Evolutionary conservation across 768 basidiomycete genomes (phyloP), one percentile per base, ranked within the genome.

Genomic region (Lyophyllum semitale): DNA sequence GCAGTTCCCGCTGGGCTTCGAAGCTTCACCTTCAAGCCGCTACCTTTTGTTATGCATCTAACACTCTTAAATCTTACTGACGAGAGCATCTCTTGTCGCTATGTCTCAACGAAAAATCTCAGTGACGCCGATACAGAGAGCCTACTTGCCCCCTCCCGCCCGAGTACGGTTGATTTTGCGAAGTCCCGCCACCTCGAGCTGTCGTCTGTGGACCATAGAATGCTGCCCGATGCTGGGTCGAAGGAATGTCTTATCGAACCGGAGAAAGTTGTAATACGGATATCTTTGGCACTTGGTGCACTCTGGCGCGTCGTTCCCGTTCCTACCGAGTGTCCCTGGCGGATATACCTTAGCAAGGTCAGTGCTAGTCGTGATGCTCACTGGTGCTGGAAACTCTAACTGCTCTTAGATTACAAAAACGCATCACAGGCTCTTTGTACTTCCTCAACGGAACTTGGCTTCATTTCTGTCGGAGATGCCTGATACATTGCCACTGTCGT

Each of bases 401-500:
- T 9, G 43, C 13, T 41, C 30, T 55, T n/a, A 88, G 87, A 60
- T 80, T 7, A 72, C 77, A 8, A 71, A 70, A 50, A 74, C 71
- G 43, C 74, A 77, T 44, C 71, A 77, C 51, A 72, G 70, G 52
- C 59, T 93, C 15, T 61, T 84, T 4, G 74, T 93, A 20, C 66
- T 93, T 29, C 81, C 83, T n/a, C 76, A 72, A 41, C 77, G 92
- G 53, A 73, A 84, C 51, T 65, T 85, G 49, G 73, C 80, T 5
- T 78, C 82, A 2, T 94, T 78, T 57, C 57, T 81, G 46, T 73
- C 79, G 11, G 73, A 81, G 29, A 73, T 96, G 44, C 87, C 92
- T 2, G 87, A 94, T 67, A 65, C 72, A 2, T 71, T 82, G 0
- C 79, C 87, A 7, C 71, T 96, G 26, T 91, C 90, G 8, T 87